These are phyloP conservation scores for Cutaneotrichosporon cyanovorans DNA, from an alignment of 1,284 basidiomycete genomes.

Conservation along the genomic window DNA sequence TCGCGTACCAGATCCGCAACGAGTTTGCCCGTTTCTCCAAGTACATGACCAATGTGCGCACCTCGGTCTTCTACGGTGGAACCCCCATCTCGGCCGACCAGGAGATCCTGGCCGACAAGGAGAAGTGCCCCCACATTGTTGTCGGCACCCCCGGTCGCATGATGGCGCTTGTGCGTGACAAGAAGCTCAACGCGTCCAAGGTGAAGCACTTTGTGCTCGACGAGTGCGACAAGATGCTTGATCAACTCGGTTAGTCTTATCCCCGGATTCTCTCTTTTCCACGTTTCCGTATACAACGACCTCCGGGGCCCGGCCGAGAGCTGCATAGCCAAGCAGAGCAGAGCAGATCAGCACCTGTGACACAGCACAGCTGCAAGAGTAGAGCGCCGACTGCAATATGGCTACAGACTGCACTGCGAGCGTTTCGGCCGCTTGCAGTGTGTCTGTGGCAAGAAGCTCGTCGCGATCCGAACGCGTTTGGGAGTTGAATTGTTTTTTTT, in stretches of 20 bases:
- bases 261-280: slow-evolving; percentile 7
- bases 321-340: background rate
- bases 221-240: slow-evolving; percentile 99
- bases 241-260: slow-evolving; percentile 93
- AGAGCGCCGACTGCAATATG: background rate
- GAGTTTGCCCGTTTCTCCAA: slow-evolving; percentile 99
- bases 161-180: slow-evolving; percentile 87
- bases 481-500: too few species aligned
- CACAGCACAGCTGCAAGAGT: too few species aligned
- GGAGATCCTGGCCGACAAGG: slow-evolving; percentile 91
- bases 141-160: slow-evolving; percentile 96
- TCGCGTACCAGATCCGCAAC: slow-evolving; percentile 99
- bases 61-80: slow-evolving; percentile 96
- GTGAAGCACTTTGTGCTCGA: slow-evolving; percentile 99
- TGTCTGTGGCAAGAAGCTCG: too few species aligned
- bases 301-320: background rate
- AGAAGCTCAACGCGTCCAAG: slow-evolving; percentile 81
- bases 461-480: too few species aligned
- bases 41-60: slow-evolving; percentile 99
- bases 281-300: background rate
- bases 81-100: slow-evolving; percentile 91
- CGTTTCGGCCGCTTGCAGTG: slow-evolving; percentile 3
- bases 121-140: slow-evolving; percentile 96
- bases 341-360: background rate
- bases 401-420: background rate